Evolutionary conservation across 2,329 filamentous ascomycete genomes (phyloP), one percentile per base, ranked within the genome.

Genomic region (Neocatenulostroma microsporum): DNA sequence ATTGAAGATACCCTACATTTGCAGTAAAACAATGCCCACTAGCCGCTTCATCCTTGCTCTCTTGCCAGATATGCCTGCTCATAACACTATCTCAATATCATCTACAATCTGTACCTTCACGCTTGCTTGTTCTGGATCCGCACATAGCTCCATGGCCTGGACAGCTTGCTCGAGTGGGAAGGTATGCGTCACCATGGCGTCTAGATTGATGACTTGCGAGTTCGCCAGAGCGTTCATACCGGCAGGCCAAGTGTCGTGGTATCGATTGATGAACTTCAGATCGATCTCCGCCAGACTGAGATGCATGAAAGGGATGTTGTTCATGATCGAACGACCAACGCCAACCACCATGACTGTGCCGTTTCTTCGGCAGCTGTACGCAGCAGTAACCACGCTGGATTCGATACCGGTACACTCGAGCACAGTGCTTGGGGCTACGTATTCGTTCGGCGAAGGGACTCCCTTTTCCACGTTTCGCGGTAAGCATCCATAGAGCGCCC

Each of bases 301-400:
- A 35, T 86, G 70, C 88, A 95, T 94, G 62, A 96, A 95, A 20
- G 89, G 88, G 47, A 95, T 82, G 28, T 57, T 51, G 62, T 76
- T 86, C 69, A 95, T 91, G 69, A 94, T 84, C 61, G 91, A 88
- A 72, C 83, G 88, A 48, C 89, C 89, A 3, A 95, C 87, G 25
- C 89, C 89, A 47, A 94, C 91, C 47, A 95, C 82, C 58, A 95
- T 95, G 36, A 95, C 89, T 65, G 91, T 94, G 53, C 89, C 89
- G 47, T 88, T 89, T 55, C 95, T 95, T 67, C 88, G 91, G 60
- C 83, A 77, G 9, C 84, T 80, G 74, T 87, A 89, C 59, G 95
- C 88, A 36, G 86, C 86, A 18, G 83, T 73, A 4, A 78, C 76
- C 54, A 96, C 82, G 61, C 82, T 87, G 66, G 80, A 85, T 69